phyloP scores from a whole-genome alignment of 2,329 filamentous ascomycete species.

The Ophiosphaerella korrae region DNA sequence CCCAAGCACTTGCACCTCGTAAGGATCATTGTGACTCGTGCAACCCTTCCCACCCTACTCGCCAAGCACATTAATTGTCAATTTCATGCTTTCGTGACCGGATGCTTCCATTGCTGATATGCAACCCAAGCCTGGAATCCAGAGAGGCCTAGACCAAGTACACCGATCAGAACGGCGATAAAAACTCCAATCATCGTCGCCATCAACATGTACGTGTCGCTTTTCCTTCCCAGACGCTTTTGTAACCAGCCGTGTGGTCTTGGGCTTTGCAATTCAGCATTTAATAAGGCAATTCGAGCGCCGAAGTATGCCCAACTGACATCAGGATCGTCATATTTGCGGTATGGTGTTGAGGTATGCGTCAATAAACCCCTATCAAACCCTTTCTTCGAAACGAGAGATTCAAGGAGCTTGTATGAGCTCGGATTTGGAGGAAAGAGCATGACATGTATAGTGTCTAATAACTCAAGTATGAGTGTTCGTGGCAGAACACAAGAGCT shows the following conservation, averaged over 20 bases:
- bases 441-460: slow-evolving; percentile 15
- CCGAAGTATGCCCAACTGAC: slow-evolving; percentile 34
- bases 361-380: slow-evolving; percentile 10
- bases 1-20: too few species aligned
- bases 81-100: slow-evolving; percentile 3
- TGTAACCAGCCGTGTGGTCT: slow-evolving; percentile 33
- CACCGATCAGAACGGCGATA: slow-evolving; percentile 34
- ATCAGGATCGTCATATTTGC: slow-evolving; percentile 18
- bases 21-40: too few species aligned
- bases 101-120: slow-evolving; percentile 43
- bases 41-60: too few species aligned
- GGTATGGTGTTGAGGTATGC: slow-evolving; percentile 7
- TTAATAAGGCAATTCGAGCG: slow-evolving; percentile 19
- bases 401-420: slow-evolving; percentile 14
- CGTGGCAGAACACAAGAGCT: slow-evolving; percentile 6
- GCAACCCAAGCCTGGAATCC: slow-evolving; percentile 38
- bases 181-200: slow-evolving; percentile 37
- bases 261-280: slow-evolving; percentile 33
- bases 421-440: slow-evolving; percentile 11
- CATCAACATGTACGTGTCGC: slow-evolving; percentile 33
- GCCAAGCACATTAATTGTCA: too few species aligned
- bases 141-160: slow-evolving; percentile 30
- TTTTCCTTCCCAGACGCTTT: neutral
- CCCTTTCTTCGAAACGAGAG: slow-evolving; percentile 2
- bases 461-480: slow-evolving; percentile 6